Conservation (phyloP, 1,284 basidiomycete species). For the Uromyces viciae-fabae region DNA sequence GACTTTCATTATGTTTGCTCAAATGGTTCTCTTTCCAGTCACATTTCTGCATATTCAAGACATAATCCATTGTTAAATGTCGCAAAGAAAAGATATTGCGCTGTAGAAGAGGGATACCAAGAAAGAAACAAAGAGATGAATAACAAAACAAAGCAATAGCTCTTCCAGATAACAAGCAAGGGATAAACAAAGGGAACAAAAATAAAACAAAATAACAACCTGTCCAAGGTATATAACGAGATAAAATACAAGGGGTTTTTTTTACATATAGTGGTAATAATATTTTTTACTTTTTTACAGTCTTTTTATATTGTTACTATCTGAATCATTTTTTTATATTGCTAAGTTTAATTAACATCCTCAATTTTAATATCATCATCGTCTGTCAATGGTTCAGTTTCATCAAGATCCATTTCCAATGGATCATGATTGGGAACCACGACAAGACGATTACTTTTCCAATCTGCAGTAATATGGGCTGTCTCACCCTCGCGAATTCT, state of each 20-base stretch:
- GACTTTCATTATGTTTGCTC: no score
- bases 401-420: slow-evolving; percentile 61
- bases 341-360: slow-evolving; percentile 74
- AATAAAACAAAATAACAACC: background rate
- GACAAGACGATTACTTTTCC: slow-evolving; percentile 72
- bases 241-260: no score
- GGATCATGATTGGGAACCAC: slow-evolving; percentile 80
- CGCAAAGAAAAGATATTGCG: background rate
- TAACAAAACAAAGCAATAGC: background rate
- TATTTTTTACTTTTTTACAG: no score
- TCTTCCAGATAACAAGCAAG: background rate
- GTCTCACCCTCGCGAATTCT: slow-evolving; percentile 76
- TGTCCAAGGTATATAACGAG: background rate
- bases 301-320: no score
- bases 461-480: slow-evolving; percentile 74
- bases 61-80: no score
- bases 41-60: no score
- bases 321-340: no score
- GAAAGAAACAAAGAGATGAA: background rate
- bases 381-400: slow-evolving; percentile 60
- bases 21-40: no score
- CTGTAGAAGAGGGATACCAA: background rate
- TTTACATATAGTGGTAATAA: no score
- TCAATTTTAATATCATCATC: slow-evolving; percentile 66
- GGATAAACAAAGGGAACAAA: background rate